phyloP scores from a whole-genome alignment of 805 yeast genomes.

The Yarrowia alimentaria region DNA sequence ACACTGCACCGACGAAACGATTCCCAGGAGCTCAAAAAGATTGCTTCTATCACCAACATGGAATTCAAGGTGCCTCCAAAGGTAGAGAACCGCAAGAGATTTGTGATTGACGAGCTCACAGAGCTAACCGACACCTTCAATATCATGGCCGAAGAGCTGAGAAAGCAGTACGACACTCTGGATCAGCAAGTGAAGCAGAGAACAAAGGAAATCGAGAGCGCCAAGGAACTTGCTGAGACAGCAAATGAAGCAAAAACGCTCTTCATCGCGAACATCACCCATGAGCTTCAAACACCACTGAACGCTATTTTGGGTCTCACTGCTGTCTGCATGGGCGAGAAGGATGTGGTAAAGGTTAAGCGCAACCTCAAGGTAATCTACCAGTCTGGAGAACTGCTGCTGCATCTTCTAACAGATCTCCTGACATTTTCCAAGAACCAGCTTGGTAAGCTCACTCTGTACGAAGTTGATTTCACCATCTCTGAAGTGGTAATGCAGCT shows the following conservation, averaged over 20 bases:
- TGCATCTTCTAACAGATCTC: conserved; percentile 87
- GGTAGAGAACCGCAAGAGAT: conserved; percentile 31
- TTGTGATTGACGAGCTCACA: conserved; percentile 69
- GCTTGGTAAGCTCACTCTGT: conserved; percentile 75
- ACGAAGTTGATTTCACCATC: conserved; percentile 75
- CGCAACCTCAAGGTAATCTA: conserved; percentile 78
- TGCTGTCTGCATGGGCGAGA: conserved; percentile 86
- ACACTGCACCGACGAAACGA: conserved; percentile 4
- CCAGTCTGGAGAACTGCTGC: conserved; percentile 83
- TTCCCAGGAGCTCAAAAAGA: conserved; percentile 4
- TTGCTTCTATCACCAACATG: conserved; percentile 4
- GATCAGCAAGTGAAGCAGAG: conserved; percentile 86
- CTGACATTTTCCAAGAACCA: conserved; percentile 92
- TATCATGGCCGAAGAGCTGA: conserved; percentile 84
- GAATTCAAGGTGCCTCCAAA: conserved; percentile 34
- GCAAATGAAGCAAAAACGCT: conserved; percentile 97
- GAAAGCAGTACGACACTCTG: conserved; percentile 73
- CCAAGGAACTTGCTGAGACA: conserved; percentile 83
- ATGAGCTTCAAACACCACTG: conserved; percentile 90
- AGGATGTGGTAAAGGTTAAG: conserved; percentile 62
- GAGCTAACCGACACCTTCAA: conserved; percentile 86
- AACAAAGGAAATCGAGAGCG: conserved; percentile 82
- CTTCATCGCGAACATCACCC: conserved; percentile 87
- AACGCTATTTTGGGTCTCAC: conserved; percentile 97
- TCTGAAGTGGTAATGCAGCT: conserved; percentile 82